phyloP scores from a whole-genome alignment of 2,329 filamentous ascomycete genomes.

The Fusarium mundagurra region DNA sequence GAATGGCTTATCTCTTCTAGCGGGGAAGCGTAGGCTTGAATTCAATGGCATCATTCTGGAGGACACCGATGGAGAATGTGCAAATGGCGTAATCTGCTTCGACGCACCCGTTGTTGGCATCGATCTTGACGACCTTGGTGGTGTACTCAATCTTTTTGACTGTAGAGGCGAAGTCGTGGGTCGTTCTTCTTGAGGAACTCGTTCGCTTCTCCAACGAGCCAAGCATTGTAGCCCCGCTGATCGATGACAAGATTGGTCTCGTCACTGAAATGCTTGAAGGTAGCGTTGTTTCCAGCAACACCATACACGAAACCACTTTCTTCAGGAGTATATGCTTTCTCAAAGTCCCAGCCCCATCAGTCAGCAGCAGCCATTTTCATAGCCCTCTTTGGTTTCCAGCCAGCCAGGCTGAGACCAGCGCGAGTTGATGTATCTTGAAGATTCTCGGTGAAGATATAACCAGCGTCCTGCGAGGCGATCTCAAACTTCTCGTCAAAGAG shows the following conservation, averaged over 20 bases:
- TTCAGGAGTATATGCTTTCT: constrained; percentile 65
- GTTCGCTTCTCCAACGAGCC: constrained; percentile 65
- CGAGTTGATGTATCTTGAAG: constrained; percentile 70
- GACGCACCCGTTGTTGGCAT: constrained; percentile 64
- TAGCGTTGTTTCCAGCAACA: constrained; percentile 66
- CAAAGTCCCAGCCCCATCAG: constrained; percentile 68
- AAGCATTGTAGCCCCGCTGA: constrained; percentile 66
- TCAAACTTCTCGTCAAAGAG: constrained; percentile 60
- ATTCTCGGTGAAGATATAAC: constrained; percentile 65
- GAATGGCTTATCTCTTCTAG: constrained; percentile 73
- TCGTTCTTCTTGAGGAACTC: constrained; percentile 67
- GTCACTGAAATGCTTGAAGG: constrained; percentile 69
- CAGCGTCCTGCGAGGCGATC: constrained; percentile 62
- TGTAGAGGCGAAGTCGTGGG: constrained; percentile 63
- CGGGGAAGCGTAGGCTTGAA: constrained; percentile 68
- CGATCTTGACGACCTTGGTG: constrained; percentile 62
- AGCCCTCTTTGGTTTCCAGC: constrained; percentile 68
- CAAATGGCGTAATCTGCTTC: constrained; percentile 70
- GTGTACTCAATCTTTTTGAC: constrained; percentile 66
- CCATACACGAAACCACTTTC: constrained; percentile 65
- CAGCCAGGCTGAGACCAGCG: constrained; percentile 66
- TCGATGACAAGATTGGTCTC: constrained; percentile 71
- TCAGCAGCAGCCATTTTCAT: constrained; percentile 63
- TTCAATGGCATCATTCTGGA: constrained; percentile 67
- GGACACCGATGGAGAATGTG: constrained; percentile 74